Base-by-base conservation (phyloP, 2,329 filamentous ascomycete species). In the Pseudocercospora pini-densiflorae region DNA sequence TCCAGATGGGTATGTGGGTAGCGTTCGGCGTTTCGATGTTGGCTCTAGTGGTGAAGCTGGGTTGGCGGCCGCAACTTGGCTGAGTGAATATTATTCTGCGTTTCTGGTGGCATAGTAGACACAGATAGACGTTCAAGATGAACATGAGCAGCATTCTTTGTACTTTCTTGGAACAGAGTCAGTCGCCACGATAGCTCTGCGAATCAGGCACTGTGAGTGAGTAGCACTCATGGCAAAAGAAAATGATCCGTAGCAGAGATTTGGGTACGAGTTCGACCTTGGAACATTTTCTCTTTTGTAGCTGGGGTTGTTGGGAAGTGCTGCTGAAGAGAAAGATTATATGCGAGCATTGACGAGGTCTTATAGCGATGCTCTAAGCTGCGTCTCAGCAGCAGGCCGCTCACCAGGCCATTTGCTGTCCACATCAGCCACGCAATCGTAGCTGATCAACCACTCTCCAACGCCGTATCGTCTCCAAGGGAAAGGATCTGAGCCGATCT, bases 1-100 rank as follows among this genome's bases (percentile, higher is more conserved):
- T 5, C 90, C 90, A 0, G 90, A 93, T 77, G 90, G 90, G 10
- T 93, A 92, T 75, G 87, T 92, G 4, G 90, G 90, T 1, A 87
- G 84, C n/a, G 78, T 91, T 24, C 81, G 84, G 7, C 68, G 78
- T 2, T 86, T 80, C 72, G 68, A 73, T 12, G 67, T 71, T 23
- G 75, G 73, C 0, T 81, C 19, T 19, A 58, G 21, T 24, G 10
- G 29, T n/a, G 24, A 29, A 9, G 29, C 1, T 16, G 55, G 21
- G 16, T 21, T 36, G 10, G 68, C 75, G 23, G 82, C 82, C 1
- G 77, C 77, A 1, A 61, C 69, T 29, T 86, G 83, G 83, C 71
- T 87, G 70, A 81, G 86, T 68, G 71, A 77, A 6, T 88, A 87
- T 71, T 87, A 85, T 73, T 78, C 79, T 19, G 76, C 78, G 0